Evolutionary conservation across 2,329 filamentous ascomycete species (phyloP), one percentile per base, ranked within the genome.

Genomic region (Ambrosiella beaveri): DNA sequence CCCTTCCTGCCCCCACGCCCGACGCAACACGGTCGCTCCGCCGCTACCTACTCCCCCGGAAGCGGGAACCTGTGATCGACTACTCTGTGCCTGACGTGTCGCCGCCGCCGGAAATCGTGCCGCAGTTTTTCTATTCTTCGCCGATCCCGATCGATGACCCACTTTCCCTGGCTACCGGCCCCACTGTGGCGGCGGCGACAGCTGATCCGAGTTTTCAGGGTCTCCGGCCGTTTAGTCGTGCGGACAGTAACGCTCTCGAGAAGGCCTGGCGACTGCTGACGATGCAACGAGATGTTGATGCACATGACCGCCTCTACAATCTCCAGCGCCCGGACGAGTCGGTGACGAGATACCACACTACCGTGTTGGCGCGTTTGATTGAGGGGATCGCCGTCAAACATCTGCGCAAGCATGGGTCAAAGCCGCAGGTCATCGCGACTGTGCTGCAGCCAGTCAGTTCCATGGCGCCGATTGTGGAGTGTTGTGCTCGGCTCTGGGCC

Each of bases 61-160:
- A 47, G 13, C 15, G 27, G 8, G 7, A 27, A 17, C 27, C 51
- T 15, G 19, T 17, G 9, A 50, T 54, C 11, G 36, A 45, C 41
- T 54, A 40, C 65, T 64, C 73, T 59, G 64, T 70, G 65, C 68
- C 69, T 36, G 64, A 68, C 50, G 70, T 75, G 57, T 73, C 71
- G 57, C 74, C 78, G 27, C 52, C 59, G 13, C 84, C 85, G 13
- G 75, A 79, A 0, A 68, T 85, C 57, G 74, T 76, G 38, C 77
- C 84, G 19, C 86, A 88, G 62, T 95, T 88, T 72, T 95, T 95
- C 70, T 95, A 95, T 69, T 79, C 82, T 12, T 93, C 88, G 9
- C 74, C 82, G 11, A 78, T 91, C 54, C 84, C 88, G 37, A 89
- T 95, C 66, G 89, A 95, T 65, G 89, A 95, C 65, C 88, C 88